Percentiles rank a stretch among this genome's conserved stretches.
These are phyloP conservation scores for Calamus simplicifolius DNA, from an alignment of 176 grass and related monocot genomes.

Conservation along the genomic window DNA sequence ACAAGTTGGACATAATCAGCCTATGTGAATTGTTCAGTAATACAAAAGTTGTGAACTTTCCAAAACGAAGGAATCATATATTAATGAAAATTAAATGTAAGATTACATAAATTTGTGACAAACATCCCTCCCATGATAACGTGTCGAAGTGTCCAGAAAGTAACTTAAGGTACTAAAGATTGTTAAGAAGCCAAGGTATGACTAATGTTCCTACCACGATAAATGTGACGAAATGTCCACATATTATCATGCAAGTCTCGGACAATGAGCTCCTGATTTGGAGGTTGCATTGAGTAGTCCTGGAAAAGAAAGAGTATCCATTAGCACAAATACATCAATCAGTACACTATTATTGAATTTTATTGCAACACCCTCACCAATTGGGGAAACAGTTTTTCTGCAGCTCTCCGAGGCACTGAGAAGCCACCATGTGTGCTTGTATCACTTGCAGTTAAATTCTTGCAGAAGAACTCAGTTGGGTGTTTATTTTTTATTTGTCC, in stretches of 20 bases:
- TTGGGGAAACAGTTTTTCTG: constrained; percentile 96
- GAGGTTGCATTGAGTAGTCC: constrained; percentile 97
- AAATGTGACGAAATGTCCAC: constrained; percentile 99
- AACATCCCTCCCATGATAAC: constrained; percentile 78
- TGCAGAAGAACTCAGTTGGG: constrained; percentile 88
- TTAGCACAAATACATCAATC: too few species aligned
- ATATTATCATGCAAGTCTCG: constrained; percentile 91
- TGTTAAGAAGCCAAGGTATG: too few species aligned
- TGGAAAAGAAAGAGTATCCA: constrained; percentile 18
- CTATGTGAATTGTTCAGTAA: too few species aligned
- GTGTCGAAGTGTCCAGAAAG: constrained; percentile 84
- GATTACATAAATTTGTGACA: too few species aligned
- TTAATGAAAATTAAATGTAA: too few species aligned
- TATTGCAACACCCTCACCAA: constrained; percentile 31
- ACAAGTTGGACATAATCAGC: too few species aligned
- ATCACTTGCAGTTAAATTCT: constrained; percentile 87
- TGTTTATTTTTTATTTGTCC: constrained; percentile 83
- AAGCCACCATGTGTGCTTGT: constrained; percentile 98
- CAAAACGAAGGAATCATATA: too few species aligned
- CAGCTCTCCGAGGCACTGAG: constrained; percentile 82
- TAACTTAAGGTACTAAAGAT: too few species aligned
- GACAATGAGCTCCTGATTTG: constrained; percentile 88
- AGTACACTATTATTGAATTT: too few species aligned
- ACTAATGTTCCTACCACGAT: constrained; percentile 68
- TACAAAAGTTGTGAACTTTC: too few species aligned